A percentile compares a stretch with the other conserved stretches of the same genome.
Conservation (phyloP, 2,329 filamentous ascomycete genomes). For the Diaporthe batatas region DNA sequence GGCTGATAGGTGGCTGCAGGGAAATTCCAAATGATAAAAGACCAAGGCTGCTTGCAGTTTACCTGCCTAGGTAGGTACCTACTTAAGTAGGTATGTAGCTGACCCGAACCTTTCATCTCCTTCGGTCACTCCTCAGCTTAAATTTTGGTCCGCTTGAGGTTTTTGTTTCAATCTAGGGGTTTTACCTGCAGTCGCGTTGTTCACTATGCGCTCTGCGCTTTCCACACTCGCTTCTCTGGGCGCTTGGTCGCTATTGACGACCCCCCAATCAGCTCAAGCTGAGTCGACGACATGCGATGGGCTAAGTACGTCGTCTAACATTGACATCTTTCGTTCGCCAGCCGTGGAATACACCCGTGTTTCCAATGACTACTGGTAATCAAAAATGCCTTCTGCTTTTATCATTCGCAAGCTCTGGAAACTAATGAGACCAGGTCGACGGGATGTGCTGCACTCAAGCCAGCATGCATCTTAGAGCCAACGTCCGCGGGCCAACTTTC, state of each 20-base stretch:
- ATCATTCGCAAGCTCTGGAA: neutral
- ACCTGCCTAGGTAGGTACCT: too few species aligned
- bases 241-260: conserved; percentile 6
- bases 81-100: neutral
- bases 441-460: conserved; percentile 30
- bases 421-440: conserved; percentile 26
- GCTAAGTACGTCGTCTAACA: neutral
- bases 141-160: neutral
- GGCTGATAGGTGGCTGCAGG: conserved; percentile 1
- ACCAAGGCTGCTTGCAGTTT: neutral
- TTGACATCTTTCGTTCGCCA: neutral
- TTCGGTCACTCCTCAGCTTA: neutral
- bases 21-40: conserved; percentile 5
- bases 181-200: neutral
- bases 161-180: neutral
- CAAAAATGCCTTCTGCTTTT: neutral
- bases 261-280: neutral
- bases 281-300: neutral
- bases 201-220: neutral
- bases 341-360: neutral
- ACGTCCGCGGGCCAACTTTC: conserved; percentile 12
- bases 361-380: conserved; percentile 12
- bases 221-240: conserved; percentile 1
- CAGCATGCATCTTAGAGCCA: conserved; percentile 31
- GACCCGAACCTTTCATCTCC: neutral